Evolutionary conservation across 768 basidiomycete genomes (phyloP), one percentile per base, ranked within the genome.

Genomic region (Boletales sp.): DNA sequence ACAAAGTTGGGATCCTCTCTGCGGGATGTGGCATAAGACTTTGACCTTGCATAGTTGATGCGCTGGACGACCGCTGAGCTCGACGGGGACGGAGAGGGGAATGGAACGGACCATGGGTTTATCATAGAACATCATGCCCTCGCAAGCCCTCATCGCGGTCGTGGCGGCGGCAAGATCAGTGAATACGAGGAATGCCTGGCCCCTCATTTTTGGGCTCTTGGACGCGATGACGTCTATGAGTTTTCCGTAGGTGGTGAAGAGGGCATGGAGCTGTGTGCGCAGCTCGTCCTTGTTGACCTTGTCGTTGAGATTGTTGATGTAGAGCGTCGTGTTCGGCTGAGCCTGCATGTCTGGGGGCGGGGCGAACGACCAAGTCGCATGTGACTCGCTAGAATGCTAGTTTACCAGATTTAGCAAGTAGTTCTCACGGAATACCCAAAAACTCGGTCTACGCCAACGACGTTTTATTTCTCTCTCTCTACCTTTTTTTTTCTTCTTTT

Each of bases 161-260:
- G 95, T 97, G 50, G 93, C 91, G 47, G 85, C 83, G 10, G 90
- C 82, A 43, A 95, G 83, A 72, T 98, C 95, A 44, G 82, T 80
- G 72, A 97, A 98, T 60, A 95, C 93, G 63, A 97, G 84, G 71
- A 97, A 98, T 2, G 95, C 95, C 70, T 97, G 94, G 18, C 94
- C 94, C 56, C 86, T 81, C 85, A 90, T 91, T 69, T 85, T 88
- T 51, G 81, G 72, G 64, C 77, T 81, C 69, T 95, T 94, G 21
- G 87, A 83, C 19, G 94, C 94, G 50, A 97, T 81, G 51, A 98
- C 83, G 67, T 97, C 95, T 74, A 98, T 82, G 50, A 98, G 76
- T 66, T 85, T 88, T 66, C 95, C 95, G 71, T 97, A 90, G 39
- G 94, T 89, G 8, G 87, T 86, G 75, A 98, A 98, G 43, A 97